A percentile compares a stretch with the other conserved stretches of the same genome.
phyloP scores from a whole-genome alignment of 2,329 filamentous ascomycete genomes.

The Raffaelea ambrosiae region DNA sequence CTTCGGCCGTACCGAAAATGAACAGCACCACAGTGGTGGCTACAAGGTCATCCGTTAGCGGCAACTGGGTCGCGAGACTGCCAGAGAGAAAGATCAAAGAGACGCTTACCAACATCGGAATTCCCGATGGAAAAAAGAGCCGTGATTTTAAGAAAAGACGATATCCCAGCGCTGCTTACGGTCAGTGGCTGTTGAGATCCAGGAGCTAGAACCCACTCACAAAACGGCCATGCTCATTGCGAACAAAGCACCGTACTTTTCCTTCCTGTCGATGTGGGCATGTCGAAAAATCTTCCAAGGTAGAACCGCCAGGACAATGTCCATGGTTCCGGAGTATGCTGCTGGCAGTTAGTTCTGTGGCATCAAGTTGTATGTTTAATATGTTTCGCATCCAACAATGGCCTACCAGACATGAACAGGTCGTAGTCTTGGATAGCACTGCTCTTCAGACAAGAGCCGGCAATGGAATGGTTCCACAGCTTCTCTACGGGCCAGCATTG shows the following conservation, averaged over 20 bases:
- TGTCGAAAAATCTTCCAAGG: constrained; percentile 33
- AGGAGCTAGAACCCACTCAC: constrained; percentile 21
- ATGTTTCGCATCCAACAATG: neutral
- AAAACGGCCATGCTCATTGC: constrained; percentile 36
- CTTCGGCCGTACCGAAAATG: constrained; percentile 10
- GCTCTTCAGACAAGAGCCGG: constrained; percentile 23
- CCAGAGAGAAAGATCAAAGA: too few relatives aligned
- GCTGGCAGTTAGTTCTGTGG: neutral
- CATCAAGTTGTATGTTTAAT: neutral
- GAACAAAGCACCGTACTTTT: constrained; percentile 29
- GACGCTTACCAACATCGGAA: neutral
- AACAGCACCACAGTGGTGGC: constrained; percentile 6
- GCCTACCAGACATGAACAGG: constrained; percentile 20
- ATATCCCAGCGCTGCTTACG: neutral
- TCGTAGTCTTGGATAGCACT: constrained; percentile 21
- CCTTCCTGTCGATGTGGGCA: constrained; percentile 28
- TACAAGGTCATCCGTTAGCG: neutral
- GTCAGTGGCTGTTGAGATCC: neutral
- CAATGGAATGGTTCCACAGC: constrained; percentile 17
- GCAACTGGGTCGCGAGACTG: neutral
- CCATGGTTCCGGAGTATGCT: constrained; percentile 26
- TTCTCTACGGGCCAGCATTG: constrained; percentile 22
- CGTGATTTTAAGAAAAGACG: constrained; percentile 5
- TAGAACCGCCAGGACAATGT: constrained; percentile 29
- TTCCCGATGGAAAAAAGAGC: neutral